These are phyloP conservation scores for Agaricus blazei DNA, from an alignment of 768 basidiomycete species.

Conservation along the genomic window DNA sequence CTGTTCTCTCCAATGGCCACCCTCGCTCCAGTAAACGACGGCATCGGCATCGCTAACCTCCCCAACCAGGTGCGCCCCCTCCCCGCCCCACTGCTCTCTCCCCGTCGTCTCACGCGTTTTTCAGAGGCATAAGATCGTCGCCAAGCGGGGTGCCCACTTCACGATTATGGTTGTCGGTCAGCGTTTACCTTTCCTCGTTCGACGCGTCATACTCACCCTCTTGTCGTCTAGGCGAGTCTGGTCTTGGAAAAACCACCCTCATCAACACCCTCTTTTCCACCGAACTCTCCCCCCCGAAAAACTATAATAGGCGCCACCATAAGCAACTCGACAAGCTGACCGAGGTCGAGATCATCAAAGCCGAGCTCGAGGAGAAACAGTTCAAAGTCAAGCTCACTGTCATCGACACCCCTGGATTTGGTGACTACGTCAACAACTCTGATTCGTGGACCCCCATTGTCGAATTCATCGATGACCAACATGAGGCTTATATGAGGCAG, in stretches of 20 bases:
- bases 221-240: slow-evolving; percentile 77
- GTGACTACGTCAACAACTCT: slow-evolving; percentile 99
- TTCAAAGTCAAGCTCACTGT: slow-evolving; percentile 99
- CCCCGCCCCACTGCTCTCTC: neutral
- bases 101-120: slow-evolving; percentile 21
- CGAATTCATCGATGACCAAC: slow-evolving; percentile 96
- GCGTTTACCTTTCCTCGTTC: slow-evolving; percentile 18
- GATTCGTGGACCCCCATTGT: slow-evolving; percentile 98
- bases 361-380: slow-evolving; percentile 96
- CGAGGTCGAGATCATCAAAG: slow-evolving; percentile 98
- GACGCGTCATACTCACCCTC: neutral
- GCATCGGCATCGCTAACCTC: slow-evolving; percentile 93
- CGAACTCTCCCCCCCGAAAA: slow-evolving; percentile 88
- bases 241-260: slow-evolving; percentile 93
- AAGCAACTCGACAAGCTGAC: slow-evolving; percentile 99
- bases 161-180: slow-evolving; percentile 98
- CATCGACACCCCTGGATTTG: slow-evolving; percentile 98
- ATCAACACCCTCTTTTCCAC: slow-evolving; percentile 99
- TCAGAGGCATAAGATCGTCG: slow-evolving; percentile 98
- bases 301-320: slow-evolving; percentile 82
- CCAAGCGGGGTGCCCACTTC: slow-evolving; percentile 95
- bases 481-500: slow-evolving; percentile 94
- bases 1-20: slow-evolving; percentile 34
- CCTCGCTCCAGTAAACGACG: slow-evolving; percentile 51
- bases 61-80: slow-evolving; percentile 82